Base-by-base conservation (phyloP, 768 basidiomycete species). In the Psilocybe azurescens region DNA sequence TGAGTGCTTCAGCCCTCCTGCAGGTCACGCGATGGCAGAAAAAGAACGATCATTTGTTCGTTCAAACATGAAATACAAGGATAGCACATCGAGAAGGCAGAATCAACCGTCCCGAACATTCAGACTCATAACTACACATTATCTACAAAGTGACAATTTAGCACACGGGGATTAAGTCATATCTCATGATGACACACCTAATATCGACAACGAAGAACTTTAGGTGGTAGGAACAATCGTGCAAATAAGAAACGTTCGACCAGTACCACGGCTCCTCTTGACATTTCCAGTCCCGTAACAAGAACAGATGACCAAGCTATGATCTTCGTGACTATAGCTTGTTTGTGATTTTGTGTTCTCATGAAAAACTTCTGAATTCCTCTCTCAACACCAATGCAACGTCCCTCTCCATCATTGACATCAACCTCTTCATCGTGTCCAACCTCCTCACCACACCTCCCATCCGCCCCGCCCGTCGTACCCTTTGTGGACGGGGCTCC, bases 401-500 rank as follows among this genome's bases (percentile, higher is more conserved):
- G 46, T 33, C 51, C 55, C 32, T 48, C 56, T 28, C 20, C 53
- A 54, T 36, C 41, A 39, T 54, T 55, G 32, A 49, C 56, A 59
- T 50, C 38, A 41, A 18, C 62, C 29, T 50, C 52, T 47, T 11
- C 52, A 52, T n/a, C 61, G 53, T 38, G 33, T 53, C 55, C 36
- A 13, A 20, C 47, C 32, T 39, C 32, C 38, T 44, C 49, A 56
- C 58, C 63, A 65, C 74, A 68, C 73, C 76, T 66, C 58, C 77
- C 82, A 67, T 64, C 83, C 81, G 66, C 89, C 86, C 85, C 89
- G 75, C 90, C 83, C 78, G 87, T 78, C 87, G 86, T 87, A 75
- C 80, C 86, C 81, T 83, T 68, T 71, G 72, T 79, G 75, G 83
- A 79, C 79, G 82, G 83, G 89, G 91, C 91, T 91, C 91, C 90